Evolutionary conservation across 306 rosid species (phyloP).

Genomic region (Pachyrhizus erosus): DNA sequence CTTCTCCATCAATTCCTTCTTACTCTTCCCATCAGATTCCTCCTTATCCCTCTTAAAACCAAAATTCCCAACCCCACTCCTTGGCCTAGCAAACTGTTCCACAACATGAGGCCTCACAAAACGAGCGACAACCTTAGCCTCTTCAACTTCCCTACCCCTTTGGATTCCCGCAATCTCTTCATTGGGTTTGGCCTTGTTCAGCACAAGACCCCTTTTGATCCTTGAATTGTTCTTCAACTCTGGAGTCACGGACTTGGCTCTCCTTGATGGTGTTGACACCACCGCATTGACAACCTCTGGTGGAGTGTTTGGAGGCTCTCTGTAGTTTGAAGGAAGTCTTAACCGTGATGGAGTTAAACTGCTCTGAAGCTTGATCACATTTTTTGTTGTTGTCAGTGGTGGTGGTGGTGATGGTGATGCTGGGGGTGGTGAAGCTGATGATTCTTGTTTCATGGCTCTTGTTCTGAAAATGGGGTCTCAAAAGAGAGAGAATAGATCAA

Average conservation of each 20-base stretch:
- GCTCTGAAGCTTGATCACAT: slow-evolving; percentile 35
- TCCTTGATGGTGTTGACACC: slow-evolving; percentile 30
- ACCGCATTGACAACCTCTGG: slow-evolving; percentile 42
- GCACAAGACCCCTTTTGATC: slow-evolving; percentile 52
- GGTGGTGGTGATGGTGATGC: background rate
- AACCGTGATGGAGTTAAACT: slow-evolving; percentile 45
- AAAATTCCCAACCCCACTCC: slow-evolving; percentile 47
- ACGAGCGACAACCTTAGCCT: slow-evolving; percentile 39
- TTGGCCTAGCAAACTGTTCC: slow-evolving; percentile 46
- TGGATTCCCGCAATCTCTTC: slow-evolving; percentile 54
- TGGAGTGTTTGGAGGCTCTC: slow-evolving; percentile 56
- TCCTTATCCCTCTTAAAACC: slow-evolving; percentile 50
- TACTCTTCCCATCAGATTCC: slow-evolving; percentile 53
- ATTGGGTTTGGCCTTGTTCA: slow-evolving; percentile 59
- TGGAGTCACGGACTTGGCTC: slow-evolving; percentile 60
- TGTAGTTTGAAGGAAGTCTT: slow-evolving; percentile 56
- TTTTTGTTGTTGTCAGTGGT: slow-evolving; percentile 28
- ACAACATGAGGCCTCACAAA: slow-evolving; percentile 8
- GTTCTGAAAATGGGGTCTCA: slow-evolving; percentile 32
- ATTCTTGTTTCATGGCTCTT: slow-evolving; percentile 53
- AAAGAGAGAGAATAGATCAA: slow-evolving; percentile 3
- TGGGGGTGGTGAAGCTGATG: background rate
- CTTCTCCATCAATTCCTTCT: slow-evolving; percentile 59
- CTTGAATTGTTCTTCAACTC: slow-evolving; percentile 53
- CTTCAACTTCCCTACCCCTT: slow-evolving; percentile 57